phyloP scores from a whole-genome alignment of 148 eudicot genomes.

The Nyssa sinensis region DNA sequence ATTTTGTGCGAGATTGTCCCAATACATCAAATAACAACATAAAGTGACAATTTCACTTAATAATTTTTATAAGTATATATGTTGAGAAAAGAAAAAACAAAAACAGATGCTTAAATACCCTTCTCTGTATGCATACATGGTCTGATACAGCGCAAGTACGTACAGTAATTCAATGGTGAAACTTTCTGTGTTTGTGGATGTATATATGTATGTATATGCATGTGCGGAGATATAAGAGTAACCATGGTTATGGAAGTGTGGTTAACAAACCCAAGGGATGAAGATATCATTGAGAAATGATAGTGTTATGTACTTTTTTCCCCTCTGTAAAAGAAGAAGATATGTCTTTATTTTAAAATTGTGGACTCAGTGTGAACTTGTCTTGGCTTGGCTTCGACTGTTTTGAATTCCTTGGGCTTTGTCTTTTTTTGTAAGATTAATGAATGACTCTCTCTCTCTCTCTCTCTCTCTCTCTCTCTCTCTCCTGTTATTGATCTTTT shows the following conservation, averaged over 20 bases:
- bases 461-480: slow-evolving; percentile 9
- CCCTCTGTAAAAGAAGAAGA: slow-evolving; percentile 27
- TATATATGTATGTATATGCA: not conserved
- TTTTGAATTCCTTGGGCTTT: slow-evolving; percentile 38
- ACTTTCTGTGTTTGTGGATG: slow-evolving; percentile 12
- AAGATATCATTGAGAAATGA: slow-evolving; percentile 87
- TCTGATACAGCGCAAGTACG: slow-evolving; percentile 25
- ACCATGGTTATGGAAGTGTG: slow-evolving; percentile 36
- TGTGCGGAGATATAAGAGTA: slow-evolving; percentile 15
- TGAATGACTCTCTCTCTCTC: slow-evolving; percentile 22
- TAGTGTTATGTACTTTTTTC: slow-evolving; percentile 67
- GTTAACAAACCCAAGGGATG: slow-evolving; percentile 21
- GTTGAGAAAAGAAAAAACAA: too few species aligned
- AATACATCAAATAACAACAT: too few species aligned
- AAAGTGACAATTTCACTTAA: too few species aligned
- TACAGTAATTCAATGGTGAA: slow-evolving; percentile 17
- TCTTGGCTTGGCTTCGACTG: slow-evolving; percentile 16
- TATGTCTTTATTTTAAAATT: slow-evolving; percentile 1
- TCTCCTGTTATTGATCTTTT: slow-evolving; percentile 4
- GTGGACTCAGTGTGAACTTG: slow-evolving; percentile 8
- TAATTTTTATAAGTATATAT: too few species aligned
- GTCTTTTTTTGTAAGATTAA: slow-evolving; percentile 30
- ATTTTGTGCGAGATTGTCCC: too few species aligned
- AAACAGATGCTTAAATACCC: not conserved
- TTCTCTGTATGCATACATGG: not conserved